These are phyloP conservation scores for Calvatia gigantea DNA, from an alignment of 768 basidiomycete species.

Conservation along the genomic window DNA sequence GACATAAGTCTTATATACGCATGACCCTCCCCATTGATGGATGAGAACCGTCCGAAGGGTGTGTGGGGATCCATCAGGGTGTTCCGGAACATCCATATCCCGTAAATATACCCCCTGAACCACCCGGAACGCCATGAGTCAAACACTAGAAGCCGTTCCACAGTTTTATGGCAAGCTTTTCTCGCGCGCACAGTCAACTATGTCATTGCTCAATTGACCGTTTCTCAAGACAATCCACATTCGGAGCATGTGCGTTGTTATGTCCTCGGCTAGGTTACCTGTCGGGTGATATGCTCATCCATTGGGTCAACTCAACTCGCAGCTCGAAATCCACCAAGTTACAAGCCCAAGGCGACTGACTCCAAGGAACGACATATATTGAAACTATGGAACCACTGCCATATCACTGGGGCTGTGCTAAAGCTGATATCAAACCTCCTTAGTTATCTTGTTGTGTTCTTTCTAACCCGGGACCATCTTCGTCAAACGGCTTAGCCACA, in stretches of 20 bases:
- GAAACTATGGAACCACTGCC: not conserved
- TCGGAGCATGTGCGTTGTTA: not conserved
- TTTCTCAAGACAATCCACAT: not conserved
- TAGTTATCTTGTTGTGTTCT: not conserved
- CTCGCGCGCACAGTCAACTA: not conserved
- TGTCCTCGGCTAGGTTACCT: not conserved
- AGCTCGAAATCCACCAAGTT: not conserved
- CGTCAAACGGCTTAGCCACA: not conserved
- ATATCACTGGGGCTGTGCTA: not conserved
- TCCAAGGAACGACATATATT: not conserved
- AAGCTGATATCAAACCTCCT: not conserved
- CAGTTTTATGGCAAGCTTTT: not conserved
- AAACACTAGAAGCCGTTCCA: not conserved
- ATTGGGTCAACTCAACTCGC: too few relatives aligned
- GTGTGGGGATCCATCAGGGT: constrained; percentile 4
- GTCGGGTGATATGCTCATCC: too few relatives aligned
- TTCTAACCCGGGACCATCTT: not conserved
- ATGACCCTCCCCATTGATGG: not conserved
- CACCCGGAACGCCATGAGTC: too few relatives aligned
- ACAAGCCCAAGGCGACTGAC: not conserved
- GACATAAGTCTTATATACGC: not conserved
- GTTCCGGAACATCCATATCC: constrained; percentile 10
- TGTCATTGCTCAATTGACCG: not conserved
- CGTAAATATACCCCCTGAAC: not conserved
- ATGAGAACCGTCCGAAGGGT: constrained; percentile 5